phyloP scores from a whole-genome alignment of 805 yeast genomes.

The Starmerella cellae region DNA sequence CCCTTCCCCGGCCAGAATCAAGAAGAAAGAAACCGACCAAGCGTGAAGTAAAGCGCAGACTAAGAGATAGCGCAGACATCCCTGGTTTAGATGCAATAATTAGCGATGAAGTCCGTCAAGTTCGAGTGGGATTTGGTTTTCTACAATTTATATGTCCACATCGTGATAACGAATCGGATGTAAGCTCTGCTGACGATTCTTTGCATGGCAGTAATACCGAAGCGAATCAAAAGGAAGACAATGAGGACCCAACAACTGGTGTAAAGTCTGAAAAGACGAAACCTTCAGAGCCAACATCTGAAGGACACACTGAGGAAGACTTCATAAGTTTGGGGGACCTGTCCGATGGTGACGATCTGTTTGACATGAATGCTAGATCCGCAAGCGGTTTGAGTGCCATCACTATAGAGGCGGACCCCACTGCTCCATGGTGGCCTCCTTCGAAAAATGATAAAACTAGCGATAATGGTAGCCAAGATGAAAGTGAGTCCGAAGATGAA shows the following conservation, averaged over 20 bases:
- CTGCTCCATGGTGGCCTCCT: not conserved
- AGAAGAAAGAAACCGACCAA: not conserved
- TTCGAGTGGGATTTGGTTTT: slow-evolving; percentile 5
- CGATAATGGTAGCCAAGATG: not conserved
- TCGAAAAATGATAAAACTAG: not conserved
- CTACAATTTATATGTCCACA: not conserved
- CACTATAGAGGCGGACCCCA: not conserved
- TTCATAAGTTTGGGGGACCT: slow-evolving; percentile 12
- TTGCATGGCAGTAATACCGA: not conserved
- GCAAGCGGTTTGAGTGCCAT: not conserved
- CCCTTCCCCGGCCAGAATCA: not conserved
- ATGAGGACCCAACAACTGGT: not conserved
- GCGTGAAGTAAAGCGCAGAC: slow-evolving; percentile 1
- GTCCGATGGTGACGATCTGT: slow-evolving; percentile 1
- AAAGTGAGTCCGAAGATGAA: not conserved
- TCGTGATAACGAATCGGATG: not conserved
- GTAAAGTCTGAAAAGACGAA: not conserved
- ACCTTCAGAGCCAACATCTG: not conserved
- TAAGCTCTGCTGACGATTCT: not conserved
- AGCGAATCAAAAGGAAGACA: not conserved
- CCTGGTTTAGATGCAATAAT: slow-evolving; percentile 5
- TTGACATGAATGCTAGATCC: not conserved
- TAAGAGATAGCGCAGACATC: not conserved
- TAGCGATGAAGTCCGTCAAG: not conserved
- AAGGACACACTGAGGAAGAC: not conserved